Evolutionary conservation across 768 basidiomycete species (phyloP).

Genomic region (Lepiota venenata): DNA sequence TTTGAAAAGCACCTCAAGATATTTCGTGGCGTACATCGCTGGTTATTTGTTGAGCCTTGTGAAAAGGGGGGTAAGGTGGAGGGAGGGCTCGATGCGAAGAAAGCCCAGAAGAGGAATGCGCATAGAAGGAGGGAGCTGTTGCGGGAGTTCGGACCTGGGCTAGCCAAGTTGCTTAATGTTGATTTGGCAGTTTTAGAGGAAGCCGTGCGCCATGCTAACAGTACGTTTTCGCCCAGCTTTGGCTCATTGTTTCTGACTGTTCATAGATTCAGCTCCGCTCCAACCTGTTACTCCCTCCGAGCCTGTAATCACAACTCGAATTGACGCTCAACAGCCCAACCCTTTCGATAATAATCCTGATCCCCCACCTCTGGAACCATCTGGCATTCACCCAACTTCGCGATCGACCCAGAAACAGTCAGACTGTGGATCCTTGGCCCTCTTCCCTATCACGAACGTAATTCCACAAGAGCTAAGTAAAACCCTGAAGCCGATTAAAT

Average conservation of each 20-base stretch:
- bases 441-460: background rate
- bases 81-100: conserved; percentile 3
- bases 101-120: conserved; percentile 8
- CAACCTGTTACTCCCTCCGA: too few relatives aligned
- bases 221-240: background rate
- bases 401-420: background rate
- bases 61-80: conserved; percentile 10
- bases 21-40: conserved; percentile 44
- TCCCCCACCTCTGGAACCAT: too few relatives aligned
- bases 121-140: conserved; percentile 5
- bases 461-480: background rate
- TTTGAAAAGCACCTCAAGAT: conserved; percentile 46
- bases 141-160: conserved; percentile 12
- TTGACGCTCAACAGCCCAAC: too few relatives aligned
- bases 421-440: background rate
- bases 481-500: background rate
- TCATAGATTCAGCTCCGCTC: too few relatives aligned
- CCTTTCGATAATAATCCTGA: too few relatives aligned
- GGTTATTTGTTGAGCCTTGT: conserved; percentile 20
- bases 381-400: background rate
- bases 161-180: conserved; percentile 21
- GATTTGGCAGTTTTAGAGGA: conserved; percentile 34
- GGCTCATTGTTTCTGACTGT: too few relatives aligned
- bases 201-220: background rate
- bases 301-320: too few relatives aligned